A percentile compares a stretch with the other conserved stretches of the same genome.
Conservation (phyloP, 2,329 filamentous ascomycete species). For the Pseudogymnoascus sp. region DNA sequence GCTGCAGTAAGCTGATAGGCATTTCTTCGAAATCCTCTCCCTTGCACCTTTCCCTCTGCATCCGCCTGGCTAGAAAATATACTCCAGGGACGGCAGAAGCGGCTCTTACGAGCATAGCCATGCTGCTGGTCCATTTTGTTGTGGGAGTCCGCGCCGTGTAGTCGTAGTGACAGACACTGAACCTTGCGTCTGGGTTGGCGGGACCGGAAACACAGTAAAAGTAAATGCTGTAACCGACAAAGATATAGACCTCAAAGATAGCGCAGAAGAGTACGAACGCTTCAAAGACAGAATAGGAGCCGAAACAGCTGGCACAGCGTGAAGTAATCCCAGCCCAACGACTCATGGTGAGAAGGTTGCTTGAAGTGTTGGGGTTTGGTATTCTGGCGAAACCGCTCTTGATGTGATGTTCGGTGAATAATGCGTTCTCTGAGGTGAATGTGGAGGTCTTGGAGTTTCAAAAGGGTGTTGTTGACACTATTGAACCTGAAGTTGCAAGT, state of each 20-base stretch:
- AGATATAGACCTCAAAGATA: neutral
- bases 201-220: neutral
- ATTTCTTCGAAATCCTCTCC: neutral
- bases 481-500: neutral
- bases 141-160: neutral
- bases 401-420: neutral
- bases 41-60: neutral
- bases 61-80: neutral
- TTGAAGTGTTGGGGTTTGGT: neutral
- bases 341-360: neutral
- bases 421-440: neutral
- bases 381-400: neutral
- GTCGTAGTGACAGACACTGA: neutral
- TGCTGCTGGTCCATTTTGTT: neutral
- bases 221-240: neutral
- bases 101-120: neutral
- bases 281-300: neutral
- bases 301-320: neutral
- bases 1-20: neutral
- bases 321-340: neutral
- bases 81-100: neutral
- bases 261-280: neutral
- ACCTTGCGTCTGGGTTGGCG: neutral
- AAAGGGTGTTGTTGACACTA: neutral
- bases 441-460: neutral